These are phyloP conservation scores for Stylosanthes scabra DNA, from an alignment of 331 rosid species.

Conservation along the genomic window DNA sequence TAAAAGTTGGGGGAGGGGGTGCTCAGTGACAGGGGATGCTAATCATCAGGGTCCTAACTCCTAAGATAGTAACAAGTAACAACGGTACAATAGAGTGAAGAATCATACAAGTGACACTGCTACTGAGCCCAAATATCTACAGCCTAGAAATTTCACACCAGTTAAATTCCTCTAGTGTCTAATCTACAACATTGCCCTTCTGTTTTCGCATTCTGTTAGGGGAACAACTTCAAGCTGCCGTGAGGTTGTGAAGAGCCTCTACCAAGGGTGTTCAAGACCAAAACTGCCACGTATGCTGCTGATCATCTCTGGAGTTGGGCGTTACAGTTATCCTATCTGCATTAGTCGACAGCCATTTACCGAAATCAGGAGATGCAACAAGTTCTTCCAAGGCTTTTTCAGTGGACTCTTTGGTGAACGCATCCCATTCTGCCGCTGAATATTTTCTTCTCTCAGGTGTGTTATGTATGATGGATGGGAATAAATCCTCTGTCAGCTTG, in stretches of 20 bases:
- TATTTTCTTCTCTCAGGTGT: slow-evolving; percentile 71
- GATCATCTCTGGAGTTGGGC: slow-evolving; percentile 49
- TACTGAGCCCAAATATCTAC: slow-evolving; percentile 32
- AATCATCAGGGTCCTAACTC: no score
- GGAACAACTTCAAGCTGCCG: slow-evolving; percentile 26
- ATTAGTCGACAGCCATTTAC: slow-evolving; percentile 69
- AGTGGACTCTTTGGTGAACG: slow-evolving; percentile 70
- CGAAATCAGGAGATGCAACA: slow-evolving; percentile 74
- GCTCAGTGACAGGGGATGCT: no score
- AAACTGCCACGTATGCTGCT: slow-evolving; percentile 47
- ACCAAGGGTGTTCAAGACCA: slow-evolving; percentile 49
- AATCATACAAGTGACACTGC: neutral
- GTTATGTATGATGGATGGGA: slow-evolving; percentile 75
- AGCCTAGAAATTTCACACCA: slow-evolving; percentile 22
- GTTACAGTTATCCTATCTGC: slow-evolving; percentile 67
- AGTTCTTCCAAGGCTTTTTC: slow-evolving; percentile 80
- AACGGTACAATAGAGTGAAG: neutral
- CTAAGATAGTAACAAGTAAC: no score
- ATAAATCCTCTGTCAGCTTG: slow-evolving; percentile 46
- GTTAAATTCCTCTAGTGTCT: slow-evolving; percentile 23
- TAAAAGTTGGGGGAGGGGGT: no score
- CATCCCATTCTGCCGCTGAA: slow-evolving; percentile 80
- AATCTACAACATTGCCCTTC: slow-evolving; percentile 37
- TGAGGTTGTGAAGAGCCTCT: slow-evolving; percentile 23
- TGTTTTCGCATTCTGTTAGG: neutral